Conservation (phyloP, 306 rosid species). For the Prunus campanulata region DNA sequence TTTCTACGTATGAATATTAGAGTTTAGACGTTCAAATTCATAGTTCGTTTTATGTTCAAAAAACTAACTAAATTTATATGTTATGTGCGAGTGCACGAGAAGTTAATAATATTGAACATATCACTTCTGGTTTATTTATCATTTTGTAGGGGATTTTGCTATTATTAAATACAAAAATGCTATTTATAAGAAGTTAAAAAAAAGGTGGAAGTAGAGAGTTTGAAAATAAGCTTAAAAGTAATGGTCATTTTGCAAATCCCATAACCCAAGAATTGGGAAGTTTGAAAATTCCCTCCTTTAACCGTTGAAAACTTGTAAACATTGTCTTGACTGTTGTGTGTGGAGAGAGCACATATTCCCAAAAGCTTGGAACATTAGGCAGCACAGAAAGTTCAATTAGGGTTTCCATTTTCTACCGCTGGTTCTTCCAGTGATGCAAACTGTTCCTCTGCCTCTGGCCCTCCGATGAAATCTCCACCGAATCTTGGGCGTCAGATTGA, state of each 20-base stretch:
- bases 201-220: too few species aligned
- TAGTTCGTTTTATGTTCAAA: too few species aligned
- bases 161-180: too few species aligned
- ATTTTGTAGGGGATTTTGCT: too few species aligned
- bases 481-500: slow-evolving; percentile 4
- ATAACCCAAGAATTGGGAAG: not conserved
- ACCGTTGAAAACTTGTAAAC: not conserved
- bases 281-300: not conserved
- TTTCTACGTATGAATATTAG: too few species aligned
- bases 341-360: not conserved
- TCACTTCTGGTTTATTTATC: too few species aligned
- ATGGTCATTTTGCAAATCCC: not conserved
- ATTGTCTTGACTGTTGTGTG: not conserved
- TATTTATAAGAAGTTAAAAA: too few species aligned
- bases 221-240: too few species aligned
- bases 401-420: not conserved
- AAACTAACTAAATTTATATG: too few species aligned
- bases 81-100: too few species aligned
- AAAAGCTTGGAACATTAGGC: not conserved
- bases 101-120: too few species aligned
- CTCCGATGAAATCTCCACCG: not conserved
- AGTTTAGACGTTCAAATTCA: too few species aligned
- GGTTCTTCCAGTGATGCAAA: not conserved
- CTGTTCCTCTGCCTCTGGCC: not conserved
- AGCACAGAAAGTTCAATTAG: not conserved